Conservation (phyloP, 257 asterid species). For the Buddleja alternifolia region DNA sequence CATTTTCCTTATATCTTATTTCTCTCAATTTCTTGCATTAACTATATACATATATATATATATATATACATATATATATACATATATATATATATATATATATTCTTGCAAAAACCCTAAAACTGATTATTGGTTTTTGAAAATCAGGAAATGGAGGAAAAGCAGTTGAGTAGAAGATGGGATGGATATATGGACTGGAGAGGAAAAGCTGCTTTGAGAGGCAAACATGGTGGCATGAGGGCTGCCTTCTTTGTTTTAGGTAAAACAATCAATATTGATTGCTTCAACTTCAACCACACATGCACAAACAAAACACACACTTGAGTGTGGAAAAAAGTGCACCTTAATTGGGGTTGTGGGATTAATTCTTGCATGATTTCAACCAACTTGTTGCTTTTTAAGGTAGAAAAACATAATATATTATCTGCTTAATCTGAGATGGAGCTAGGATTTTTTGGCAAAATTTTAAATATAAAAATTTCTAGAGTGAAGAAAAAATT, state of each 20-base stretch:
- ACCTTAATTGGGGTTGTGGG: conserved; percentile 23
- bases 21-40: not conserved
- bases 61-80: too few relatives aligned
- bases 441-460: too few relatives aligned
- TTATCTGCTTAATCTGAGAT: not conserved
- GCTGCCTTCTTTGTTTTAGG: conserved; percentile 93
- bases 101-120: too few relatives aligned
- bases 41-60: not conserved
- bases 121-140: not conserved
- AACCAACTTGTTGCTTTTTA: conserved; percentile 38
- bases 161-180: conserved; percentile 52
- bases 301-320: conserved; percentile 11
- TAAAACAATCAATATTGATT: not conserved
- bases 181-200: conserved; percentile 86
- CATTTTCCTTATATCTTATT: not conserved
- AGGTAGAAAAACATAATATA: not conserved
- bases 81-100: too few relatives aligned
- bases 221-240: conserved; percentile 81
- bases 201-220: conserved; percentile 59
- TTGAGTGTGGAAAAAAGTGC: conserved; percentile 37
- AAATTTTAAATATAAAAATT: too few relatives aligned
- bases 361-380: conserved; percentile 41
- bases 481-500: too few relatives aligned
- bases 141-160: conserved; percentile 61
- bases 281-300: too few relatives aligned